Evolutionary conservation across 768 basidiomycete genomes (phyloP).

Genomic region (Basidioascus undulatus): DNA sequence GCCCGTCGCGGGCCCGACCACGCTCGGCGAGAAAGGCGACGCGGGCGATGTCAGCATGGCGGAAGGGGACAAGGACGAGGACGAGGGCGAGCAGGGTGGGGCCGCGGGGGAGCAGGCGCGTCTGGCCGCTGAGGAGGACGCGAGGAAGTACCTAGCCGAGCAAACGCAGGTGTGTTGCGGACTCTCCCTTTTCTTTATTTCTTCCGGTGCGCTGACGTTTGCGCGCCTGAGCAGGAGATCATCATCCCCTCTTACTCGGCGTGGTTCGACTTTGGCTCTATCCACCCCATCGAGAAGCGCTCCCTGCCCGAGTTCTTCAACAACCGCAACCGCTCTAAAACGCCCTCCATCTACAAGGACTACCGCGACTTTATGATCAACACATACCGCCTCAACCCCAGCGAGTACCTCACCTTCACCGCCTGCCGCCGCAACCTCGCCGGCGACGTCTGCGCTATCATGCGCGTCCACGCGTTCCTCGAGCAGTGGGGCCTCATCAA

Average conservation of each 20-base stretch:
- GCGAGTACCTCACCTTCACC: conserved; percentile 89
- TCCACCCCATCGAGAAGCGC: conserved; percentile 74
- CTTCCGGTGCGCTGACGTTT: no score
- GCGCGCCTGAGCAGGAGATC: conserved; percentile 86
- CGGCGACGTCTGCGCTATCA: conserved; percentile 92
- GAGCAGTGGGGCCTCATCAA: conserved; percentile 99
- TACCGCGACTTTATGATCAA: conserved; percentile 99
- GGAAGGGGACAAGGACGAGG: background rate
- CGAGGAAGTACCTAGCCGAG: background rate
- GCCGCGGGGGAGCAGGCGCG: background rate
- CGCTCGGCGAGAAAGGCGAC: conserved; percentile 8
- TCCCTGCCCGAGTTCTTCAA: conserved; percentile 97
- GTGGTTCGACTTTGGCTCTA: conserved; percentile 91
- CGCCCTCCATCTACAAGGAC: conserved; percentile 92
- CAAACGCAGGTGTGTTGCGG: no score
- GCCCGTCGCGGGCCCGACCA: background rate
- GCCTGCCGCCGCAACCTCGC: conserved; percentile 88
- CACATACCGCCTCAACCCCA: conserved; percentile 78
- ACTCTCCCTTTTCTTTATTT: no score
- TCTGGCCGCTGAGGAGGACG: background rate
- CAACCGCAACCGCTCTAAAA: conserved; percentile 78
- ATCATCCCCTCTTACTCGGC: conserved; percentile 91
- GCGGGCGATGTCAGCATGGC: conserved; percentile 4
- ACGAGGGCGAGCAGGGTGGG: background rate
- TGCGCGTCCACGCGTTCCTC: conserved; percentile 95